A percentile compares a stretch with the other conserved stretches of the same genome.
phyloP scores from a whole-genome alignment of 805 yeast genomes.

The Metschnikowia orientalis region DNA sequence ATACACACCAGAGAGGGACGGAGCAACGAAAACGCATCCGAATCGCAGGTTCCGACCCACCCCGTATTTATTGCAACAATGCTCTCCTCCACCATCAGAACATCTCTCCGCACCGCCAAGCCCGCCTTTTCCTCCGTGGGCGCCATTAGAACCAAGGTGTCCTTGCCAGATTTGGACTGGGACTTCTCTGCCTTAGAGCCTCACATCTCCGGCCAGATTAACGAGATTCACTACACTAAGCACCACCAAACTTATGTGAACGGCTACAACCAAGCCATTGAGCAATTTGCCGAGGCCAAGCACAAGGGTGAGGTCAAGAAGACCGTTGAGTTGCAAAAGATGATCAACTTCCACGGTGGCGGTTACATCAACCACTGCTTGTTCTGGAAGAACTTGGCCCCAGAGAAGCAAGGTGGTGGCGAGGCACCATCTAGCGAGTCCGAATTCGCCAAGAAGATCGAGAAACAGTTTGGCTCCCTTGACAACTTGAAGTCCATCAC shows the following conservation, averaged over 20 bases:
- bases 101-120: slow-evolving; percentile 13
- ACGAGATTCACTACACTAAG: slow-evolving; percentile 45
- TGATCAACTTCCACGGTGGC: slow-evolving; percentile 48
- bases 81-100: slow-evolving; percentile 17
- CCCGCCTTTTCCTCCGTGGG: slow-evolving; percentile 14
- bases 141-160: slow-evolving; percentile 20
- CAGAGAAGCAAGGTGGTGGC: slow-evolving; percentile 40
- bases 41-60: too few relatives aligned
- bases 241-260: slow-evolving; percentile 50
- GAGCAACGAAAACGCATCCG: too few relatives aligned
- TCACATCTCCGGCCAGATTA: slow-evolving; percentile 42
- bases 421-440: slow-evolving; percentile 23
- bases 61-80: too few relatives aligned
- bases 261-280: slow-evolving; percentile 44
- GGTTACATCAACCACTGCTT: slow-evolving; percentile 48
- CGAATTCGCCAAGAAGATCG: slow-evolving; percentile 36
- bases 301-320: slow-evolving; percentile 37
- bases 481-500: slow-evolving; percentile 40
- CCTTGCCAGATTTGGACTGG: slow-evolving; percentile 45
- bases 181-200: slow-evolving; percentile 47
- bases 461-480: slow-evolving; percentile 42
- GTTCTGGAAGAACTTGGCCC: slow-evolving; percentile 49
- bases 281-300: slow-evolving; percentile 33
- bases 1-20: too few relatives aligned
- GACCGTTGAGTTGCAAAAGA: slow-evolving; percentile 41